Percentiles rank a stretch among this genome's conserved stretches.
phyloP scores from a whole-genome alignment of 805 yeast genomes.

The Schwanniomyces occidentalis region DNA sequence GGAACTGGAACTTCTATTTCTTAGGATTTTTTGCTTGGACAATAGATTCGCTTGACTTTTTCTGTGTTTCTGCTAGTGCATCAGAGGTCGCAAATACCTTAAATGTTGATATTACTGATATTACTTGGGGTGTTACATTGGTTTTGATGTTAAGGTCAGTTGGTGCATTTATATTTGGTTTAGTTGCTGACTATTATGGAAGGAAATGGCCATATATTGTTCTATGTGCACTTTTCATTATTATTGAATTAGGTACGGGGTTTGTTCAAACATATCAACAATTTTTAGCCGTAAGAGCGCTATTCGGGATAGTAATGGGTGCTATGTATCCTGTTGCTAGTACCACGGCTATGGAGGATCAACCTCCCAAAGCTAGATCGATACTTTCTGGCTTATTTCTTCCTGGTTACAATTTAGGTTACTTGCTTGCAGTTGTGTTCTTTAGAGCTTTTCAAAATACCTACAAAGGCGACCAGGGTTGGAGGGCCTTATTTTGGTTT shows the following conservation, averaged over 20 bases:
- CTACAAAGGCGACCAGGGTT: constrained; percentile 49
- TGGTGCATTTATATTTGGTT: constrained; percentile 62
- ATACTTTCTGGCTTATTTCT: constrained; percentile 69
- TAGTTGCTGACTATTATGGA: constrained; percentile 59
- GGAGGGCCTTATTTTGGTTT: constrained; percentile 72
- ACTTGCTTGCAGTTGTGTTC: constrained; percentile 62
- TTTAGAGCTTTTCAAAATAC: constrained; percentile 58
- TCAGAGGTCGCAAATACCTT: constrained; percentile 47
- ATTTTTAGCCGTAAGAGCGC: constrained; percentile 60
- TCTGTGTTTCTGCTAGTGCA: constrained; percentile 56
- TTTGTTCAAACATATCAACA: constrained; percentile 56
- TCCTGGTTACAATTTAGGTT: constrained; percentile 77
- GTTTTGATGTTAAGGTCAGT: constrained; percentile 69
- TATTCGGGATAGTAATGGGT: constrained; percentile 61
- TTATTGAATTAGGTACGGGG: constrained; percentile 65
- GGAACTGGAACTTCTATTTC: constrained; percentile 57
- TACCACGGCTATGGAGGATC: constrained; percentile 55
- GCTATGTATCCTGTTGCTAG: constrained; percentile 57
- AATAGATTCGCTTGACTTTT: constrained; percentile 66
- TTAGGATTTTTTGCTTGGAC: constrained; percentile 62
- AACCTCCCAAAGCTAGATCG: constrained; percentile 55
- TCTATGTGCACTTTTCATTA: constrained; percentile 46
- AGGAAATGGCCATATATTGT: constrained; percentile 57
- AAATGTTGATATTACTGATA: constrained; percentile 45
- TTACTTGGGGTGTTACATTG: constrained; percentile 67